Base-by-base conservation (phyloP, 1,284 basidiomycete genomes). In the Cutaneotrichosporon sp. region DNA sequence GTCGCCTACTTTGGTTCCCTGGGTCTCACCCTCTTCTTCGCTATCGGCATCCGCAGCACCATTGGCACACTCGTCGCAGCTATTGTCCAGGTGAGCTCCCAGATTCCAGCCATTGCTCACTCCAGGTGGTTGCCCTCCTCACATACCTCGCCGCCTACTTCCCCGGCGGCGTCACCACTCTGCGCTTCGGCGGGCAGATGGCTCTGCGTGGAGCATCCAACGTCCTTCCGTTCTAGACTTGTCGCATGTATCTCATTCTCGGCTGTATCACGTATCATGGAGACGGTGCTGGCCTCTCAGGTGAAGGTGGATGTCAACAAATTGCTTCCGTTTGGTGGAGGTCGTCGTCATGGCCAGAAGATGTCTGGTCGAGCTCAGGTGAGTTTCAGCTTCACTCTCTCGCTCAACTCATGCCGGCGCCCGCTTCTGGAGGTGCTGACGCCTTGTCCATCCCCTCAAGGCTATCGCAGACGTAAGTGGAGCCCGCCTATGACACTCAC, bases 71-170 rank as follows among this genome's bases (percentile, higher is more conserved):
- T 97, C 20, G 76, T 95, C 59, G 86, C 86, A 36, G 92, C 89
- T 6, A 84, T 88, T 50, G 82, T 95, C 6, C 90, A 92, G 79
- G 87, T 89, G 69, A 33, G 72, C 66, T 31, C 7, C 2, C 27
- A 6, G 10, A 4, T 10, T 22, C 1, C 31, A 29, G 9, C 20
- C 13, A 34, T 9, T 31, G 38, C 9, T 57, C 31, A 38, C 33
- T 11, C 20, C 75, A 91, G 85, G 86, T 95, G 43, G 81, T 89
- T 47, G 88, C 92, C 0, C 85, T 97, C 10, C 81, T 95, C 11
- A 85, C 89, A 14, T 97, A 97, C 72, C 84, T 97, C 10, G 82
- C 91, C 18, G 92, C 92, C 0, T 97, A 95, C 79, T 95, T 95
- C 80, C 92, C 92, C 4, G 92, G 92, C 13, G 92, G 81, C 5